Percentiles rank a stretch among this genome's conserved stretches.
These are phyloP conservation scores for Phytophthora palmivora DNA, from an alignment of 352 stramenopile genomes.

Conservation along the genomic window DNA sequence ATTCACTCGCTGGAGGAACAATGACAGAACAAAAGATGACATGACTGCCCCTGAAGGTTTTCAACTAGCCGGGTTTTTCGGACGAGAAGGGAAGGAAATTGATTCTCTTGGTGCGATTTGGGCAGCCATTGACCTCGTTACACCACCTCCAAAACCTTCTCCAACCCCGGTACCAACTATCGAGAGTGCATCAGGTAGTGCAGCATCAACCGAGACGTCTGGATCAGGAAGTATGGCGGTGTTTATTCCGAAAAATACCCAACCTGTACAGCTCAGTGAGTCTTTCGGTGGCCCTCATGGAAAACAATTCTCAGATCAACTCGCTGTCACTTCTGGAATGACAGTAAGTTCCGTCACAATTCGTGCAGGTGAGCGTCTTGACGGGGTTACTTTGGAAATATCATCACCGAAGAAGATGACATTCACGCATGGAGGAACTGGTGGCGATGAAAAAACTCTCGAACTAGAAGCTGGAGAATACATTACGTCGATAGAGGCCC, in stretches of 20 bases:
- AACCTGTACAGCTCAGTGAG: slow-evolving; percentile 3
- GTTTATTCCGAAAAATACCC: slow-evolving; percentile 6
- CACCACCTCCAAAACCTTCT: background rate
- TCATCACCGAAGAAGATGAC: slow-evolving; percentile 10
- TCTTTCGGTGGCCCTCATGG: slow-evolving; percentile 15
- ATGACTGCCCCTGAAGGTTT: slow-evolving; percentile 14
- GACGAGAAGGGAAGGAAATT: slow-evolving; percentile 6
- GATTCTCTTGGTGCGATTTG: slow-evolving; percentile 1
- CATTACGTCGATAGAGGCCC: slow-evolving; percentile 6
- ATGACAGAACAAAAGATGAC: background rate
- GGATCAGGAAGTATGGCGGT: slow-evolving; percentile 10
- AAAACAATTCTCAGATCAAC: slow-evolving; percentile 7
- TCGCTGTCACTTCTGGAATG: slow-evolving; percentile 7
- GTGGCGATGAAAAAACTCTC: slow-evolving; percentile 5
- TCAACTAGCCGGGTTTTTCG: slow-evolving; percentile 9
- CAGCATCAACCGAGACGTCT: background rate
- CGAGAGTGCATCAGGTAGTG: background rate
- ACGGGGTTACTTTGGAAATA: slow-evolving; percentile 1
- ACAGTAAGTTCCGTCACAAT: slow-evolving; percentile 10
- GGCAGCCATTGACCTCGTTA: background rate
- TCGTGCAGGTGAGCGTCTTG: slow-evolving; percentile 4
- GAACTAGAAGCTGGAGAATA: slow-evolving; percentile 10
- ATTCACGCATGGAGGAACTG: slow-evolving; percentile 5
- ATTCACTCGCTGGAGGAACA: background rate
- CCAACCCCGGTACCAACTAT: background rate